Percentiles rank a stretch among this genome's conserved stretches.
Conservation (phyloP, 164 flowering plant species). For the Umbellularia californica region DNA sequence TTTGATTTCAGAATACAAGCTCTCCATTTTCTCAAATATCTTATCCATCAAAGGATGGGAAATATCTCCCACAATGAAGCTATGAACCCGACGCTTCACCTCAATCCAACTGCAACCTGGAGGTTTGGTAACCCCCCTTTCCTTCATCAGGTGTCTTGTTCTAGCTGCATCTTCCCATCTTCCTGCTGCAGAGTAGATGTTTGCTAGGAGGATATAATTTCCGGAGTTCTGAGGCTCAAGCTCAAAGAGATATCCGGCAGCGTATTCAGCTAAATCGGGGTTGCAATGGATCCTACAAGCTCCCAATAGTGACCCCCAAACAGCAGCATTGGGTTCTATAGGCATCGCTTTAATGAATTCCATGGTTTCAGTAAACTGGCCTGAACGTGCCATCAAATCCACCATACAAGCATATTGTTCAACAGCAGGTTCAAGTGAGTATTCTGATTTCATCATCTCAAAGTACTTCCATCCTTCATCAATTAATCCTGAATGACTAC, state of each 20-base stretch:
- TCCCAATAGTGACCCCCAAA: constrained; percentile 38
- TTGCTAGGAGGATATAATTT: constrained; percentile 32
- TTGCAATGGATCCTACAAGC: constrained; percentile 38
- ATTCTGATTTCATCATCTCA: constrained; percentile 26
- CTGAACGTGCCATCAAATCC: constrained; percentile 35
- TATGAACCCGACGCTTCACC: constrained; percentile 25
- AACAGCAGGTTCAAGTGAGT: constrained; percentile 23
- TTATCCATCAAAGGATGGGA: constrained; percentile 27
- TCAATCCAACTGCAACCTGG: constrained; percentile 49
- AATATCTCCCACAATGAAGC: constrained; percentile 32
- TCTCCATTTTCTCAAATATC: constrained; percentile 22
- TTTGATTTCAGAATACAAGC: constrained; percentile 27
- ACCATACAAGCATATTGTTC: constrained; percentile 44
- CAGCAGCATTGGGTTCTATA: constrained; percentile 32
- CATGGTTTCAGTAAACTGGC: constrained; percentile 28
- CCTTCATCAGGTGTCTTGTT: constrained; percentile 30
- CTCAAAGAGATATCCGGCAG: constrained; percentile 26
- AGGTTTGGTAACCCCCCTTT: constrained; percentile 29
- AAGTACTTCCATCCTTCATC: constrained; percentile 34
- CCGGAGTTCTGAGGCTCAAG: constrained; percentile 31
- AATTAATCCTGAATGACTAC: constrained; percentile 38
- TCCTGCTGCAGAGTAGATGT: constrained; percentile 28
- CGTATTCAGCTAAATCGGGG: constrained; percentile 26
- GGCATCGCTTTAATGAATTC: constrained; percentile 35
- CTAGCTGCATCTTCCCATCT: constrained; percentile 36